phyloP scores from a whole-genome alignment of 2,329 filamentous ascomycete species.

The Pestalotiopsis sp. region DNA sequence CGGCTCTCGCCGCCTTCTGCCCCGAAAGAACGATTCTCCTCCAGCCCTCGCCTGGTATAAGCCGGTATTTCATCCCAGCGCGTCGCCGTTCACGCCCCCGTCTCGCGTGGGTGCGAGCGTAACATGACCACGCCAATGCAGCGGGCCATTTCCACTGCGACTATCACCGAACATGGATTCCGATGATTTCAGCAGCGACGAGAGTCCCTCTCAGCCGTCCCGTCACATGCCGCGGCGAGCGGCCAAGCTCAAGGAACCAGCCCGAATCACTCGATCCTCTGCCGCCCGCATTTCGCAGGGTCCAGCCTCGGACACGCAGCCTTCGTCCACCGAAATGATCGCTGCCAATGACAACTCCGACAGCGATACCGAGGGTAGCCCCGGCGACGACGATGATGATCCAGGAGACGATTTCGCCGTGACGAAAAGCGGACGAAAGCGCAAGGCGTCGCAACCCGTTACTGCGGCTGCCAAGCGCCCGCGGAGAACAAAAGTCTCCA shows the following conservation, averaged over 20 bases:
- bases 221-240: constrained; percentile 27
- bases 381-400: background rate
- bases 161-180: constrained; percentile 10
- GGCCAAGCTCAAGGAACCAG: constrained; percentile 29
- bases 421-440: constrained; percentile 4
- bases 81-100: background rate
- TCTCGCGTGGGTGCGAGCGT: background rate
- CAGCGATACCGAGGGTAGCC: background rate
- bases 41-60: background rate
- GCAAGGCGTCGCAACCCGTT: background rate
- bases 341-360: background rate
- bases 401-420: background rate
- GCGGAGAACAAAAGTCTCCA: background rate
- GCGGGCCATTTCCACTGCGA: background rate
- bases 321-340: background rate
- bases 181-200: constrained; percentile 11
- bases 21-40: background rate
- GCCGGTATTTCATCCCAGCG: background rate
- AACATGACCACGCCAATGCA: background rate
- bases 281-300: constrained; percentile 22
- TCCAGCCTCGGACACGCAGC: background rate
- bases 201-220: constrained; percentile 20
- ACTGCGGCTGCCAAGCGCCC: constrained; percentile 11
- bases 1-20: background rate
- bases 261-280: constrained; percentile 26